Base-by-base conservation (phyloP, 495 filamentous ascomycete species). In the Neurospora pannonica region DNA sequence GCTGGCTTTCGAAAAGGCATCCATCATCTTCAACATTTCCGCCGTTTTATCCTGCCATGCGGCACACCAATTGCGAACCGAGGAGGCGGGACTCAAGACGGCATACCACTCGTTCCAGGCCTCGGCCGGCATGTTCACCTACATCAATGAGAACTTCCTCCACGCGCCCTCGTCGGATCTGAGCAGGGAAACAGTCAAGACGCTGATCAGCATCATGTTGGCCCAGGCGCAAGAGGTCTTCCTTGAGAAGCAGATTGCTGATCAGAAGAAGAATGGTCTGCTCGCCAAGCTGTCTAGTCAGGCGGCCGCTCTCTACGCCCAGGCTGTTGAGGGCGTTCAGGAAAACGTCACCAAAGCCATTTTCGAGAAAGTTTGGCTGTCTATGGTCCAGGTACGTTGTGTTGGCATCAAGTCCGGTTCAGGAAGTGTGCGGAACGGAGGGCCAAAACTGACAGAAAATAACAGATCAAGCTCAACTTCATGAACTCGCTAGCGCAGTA, bases 1-100 rank as follows among this genome's bases (percentile, higher is more conserved):
- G 38, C 88, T 98, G 38, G 96, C 96, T 39, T 99, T 95, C 83
- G 96, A 99, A 83, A 99, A 99, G 83, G 96, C 96, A 24, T 98
- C 97, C 73, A 97, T 99, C 81, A 97, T 99, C 78, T 99, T 99
- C 89, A 99, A 99, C 83, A 98, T 99, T 79, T 97, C 96, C 28
- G 97, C 96, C 74, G 95, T 98, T 9, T 87, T 98, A 21, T 98
- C 95, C 24, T 97, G 95, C 78, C 94, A 99, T 86, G 96, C 95
- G 70, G 96, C 96, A 73, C 87, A 94, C 81, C 96, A 98, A 81
- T 93, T 94, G 74, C 91, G 97, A 28, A 92, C 91, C 74, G 94
- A 98, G 78, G 97, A 98, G 74, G 86, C 91, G 24, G 95, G 97
- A 36, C 88, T 98, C 75, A 99, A 98, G 84, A 96, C 94, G 19